phyloP scores from a whole-genome alignment of 768 basidiomycete genomes.

The Hydnum rufescens region DNA sequence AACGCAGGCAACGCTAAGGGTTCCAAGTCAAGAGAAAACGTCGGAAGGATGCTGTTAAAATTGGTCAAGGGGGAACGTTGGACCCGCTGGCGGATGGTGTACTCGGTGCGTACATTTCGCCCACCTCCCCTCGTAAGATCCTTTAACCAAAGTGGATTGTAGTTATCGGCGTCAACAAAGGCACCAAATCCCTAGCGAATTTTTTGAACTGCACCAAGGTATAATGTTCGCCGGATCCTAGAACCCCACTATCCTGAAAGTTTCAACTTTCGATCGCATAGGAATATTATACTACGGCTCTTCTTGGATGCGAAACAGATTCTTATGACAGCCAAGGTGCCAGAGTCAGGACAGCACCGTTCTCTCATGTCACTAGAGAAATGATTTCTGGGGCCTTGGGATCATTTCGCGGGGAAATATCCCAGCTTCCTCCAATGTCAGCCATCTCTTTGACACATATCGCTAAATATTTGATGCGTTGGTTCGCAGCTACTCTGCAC shows the following conservation, averaged over 20 bases:
- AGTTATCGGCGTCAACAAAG: slow-evolving; percentile 84
- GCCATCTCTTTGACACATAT: background rate
- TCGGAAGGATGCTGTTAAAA: slow-evolving; percentile 36
- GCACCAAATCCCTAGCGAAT: slow-evolving; percentile 64
- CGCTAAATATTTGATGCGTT: background rate
- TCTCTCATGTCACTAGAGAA: slow-evolving; percentile 68
- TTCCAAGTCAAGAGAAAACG: slow-evolving; percentile 27
- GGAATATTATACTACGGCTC: slow-evolving; percentile 82
- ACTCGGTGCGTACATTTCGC: slow-evolving; percentile 35
- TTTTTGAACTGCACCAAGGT: slow-evolving; percentile 88
- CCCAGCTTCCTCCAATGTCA: slow-evolving; percentile 84
- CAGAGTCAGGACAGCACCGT: slow-evolving; percentile 53
- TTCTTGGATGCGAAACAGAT: slow-evolving; percentile 90
- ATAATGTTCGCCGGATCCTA: slow-evolving; percentile 8
- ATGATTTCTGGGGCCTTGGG: slow-evolving; percentile 47
- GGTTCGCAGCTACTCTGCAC: slow-evolving; percentile 65
- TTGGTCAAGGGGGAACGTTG: slow-evolving; percentile 86
- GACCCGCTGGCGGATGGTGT: slow-evolving; percentile 96
- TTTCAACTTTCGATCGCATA: slow-evolving; percentile 18
- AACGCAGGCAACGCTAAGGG: slow-evolving; percentile 32
- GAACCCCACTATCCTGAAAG: background rate
- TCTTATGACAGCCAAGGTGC: slow-evolving; percentile 83
- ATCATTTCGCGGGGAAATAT: slow-evolving; percentile 68
- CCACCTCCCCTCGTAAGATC: background rate
- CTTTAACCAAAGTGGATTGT: background rate